Evolutionary conservation across 2,329 filamentous ascomycete species (phyloP), one percentile per base, ranked within the genome.

Genomic region (Fusarium nematophilum): DNA sequence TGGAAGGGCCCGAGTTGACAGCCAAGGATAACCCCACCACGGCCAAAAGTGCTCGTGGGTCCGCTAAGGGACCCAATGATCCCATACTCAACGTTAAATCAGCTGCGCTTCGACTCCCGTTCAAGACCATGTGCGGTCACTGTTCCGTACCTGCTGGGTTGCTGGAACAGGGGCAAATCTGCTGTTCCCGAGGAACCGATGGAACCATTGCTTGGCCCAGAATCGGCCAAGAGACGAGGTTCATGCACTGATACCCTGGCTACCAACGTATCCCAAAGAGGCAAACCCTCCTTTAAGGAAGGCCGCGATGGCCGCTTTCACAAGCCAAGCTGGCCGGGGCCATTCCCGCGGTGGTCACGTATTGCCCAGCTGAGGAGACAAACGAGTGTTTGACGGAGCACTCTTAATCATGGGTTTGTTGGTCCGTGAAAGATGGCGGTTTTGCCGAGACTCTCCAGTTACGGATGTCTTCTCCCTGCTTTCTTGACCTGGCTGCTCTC

Each of bases 71-170:
- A 43, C 17, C 38, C 30, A 46, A 48, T 58, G 47, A 62, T 52
- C 33, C 58, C 40, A 57, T 59, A 46, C 23, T 59, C 50, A 44
- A 45, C 36, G 46, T 61, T 45, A 34, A 46, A n/a, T 60, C 45
- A 48, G 40, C 37, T 50, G 27, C 33, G 15, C 23, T 8, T 26
- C 9, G 18, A 27, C 27, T 45, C 17, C 13, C 21, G 15, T 37
- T 25, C 21, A 21, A 21, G 21, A 21, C 21, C 6, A 21, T 21
- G 21, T 21, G 21, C 21, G 21, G 21, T 38, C 57, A 45, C 53
- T 53, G n/a, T 10, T 54, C 27, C 27, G 36, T 53, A 47, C 34
- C 44, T 26, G 5, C 42, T 27, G 14, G 38, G 43, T 33, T 39
- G 15, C 21, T 15, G 10, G 21, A 31, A 39, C 33, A 46, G 43